Conservation (phyloP, 768 basidiomycete species). For the Nevesoporus exiguus region DNA sequence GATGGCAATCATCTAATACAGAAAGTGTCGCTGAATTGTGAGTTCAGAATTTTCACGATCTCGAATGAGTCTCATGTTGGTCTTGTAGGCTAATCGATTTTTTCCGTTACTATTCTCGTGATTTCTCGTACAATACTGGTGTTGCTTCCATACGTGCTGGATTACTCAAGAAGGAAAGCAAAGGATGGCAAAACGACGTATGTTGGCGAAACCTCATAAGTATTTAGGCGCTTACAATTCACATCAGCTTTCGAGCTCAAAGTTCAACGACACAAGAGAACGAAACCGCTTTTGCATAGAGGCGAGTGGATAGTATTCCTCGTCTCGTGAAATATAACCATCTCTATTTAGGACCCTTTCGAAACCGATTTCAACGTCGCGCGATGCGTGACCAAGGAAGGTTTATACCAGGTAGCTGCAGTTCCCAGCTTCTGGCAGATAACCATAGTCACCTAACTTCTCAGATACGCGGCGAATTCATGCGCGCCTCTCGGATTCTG, state of each 20-base stretch:
- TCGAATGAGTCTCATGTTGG: constrained; percentile 3
- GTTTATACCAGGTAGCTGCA: constrained; percentile 75
- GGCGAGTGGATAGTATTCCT: constrained; percentile 40
- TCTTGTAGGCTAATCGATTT: constrained; percentile 87
- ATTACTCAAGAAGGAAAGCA: constrained; percentile 81
- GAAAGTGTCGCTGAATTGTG: constrained; percentile 93
- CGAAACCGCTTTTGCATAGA: constrained; percentile 96
- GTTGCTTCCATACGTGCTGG: constrained; percentile 91
- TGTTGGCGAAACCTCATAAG: constrained; percentile 23
- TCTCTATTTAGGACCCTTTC: constrained; percentile 77
- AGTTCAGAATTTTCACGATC: constrained; percentile 26
- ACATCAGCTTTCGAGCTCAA: constrained; percentile 44
- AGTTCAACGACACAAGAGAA: constrained; percentile 74
- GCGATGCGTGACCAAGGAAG: constrained; percentile 94
- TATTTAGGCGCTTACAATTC: constrained; percentile 7
- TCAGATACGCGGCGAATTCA: constrained; percentile 97
- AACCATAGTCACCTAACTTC: not conserved
- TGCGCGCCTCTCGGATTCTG: constrained; percentile 89
- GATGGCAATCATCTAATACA: constrained; percentile 91
- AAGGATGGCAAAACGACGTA: constrained; percentile 95
- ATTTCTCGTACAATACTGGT: constrained; percentile 87
- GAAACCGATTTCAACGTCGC: constrained; percentile 96
- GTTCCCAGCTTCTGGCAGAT: not conserved
- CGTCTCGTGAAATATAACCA: constrained; percentile 1
- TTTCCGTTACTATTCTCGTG: constrained; percentile 93